Base-by-base conservation (phyloP, 306 rosid genomes). In the Cicer yamashitae region DNA sequence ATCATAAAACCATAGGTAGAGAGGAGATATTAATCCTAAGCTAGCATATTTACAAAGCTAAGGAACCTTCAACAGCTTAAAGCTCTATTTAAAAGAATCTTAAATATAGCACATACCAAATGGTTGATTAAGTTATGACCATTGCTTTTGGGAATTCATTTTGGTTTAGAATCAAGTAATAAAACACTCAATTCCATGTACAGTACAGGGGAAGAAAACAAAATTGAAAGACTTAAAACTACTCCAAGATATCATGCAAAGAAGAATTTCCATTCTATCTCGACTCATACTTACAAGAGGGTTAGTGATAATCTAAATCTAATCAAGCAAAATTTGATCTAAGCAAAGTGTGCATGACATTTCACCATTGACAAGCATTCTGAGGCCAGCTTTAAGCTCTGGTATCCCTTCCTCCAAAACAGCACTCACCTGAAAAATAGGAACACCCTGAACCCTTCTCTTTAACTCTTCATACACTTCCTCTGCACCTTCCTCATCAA, bases 401-500 rank as follows among this genome's bases (percentile, higher is more conserved):
- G 82, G 58, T 54, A 92, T 80, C 77, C 99, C 97, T 79, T 94
- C 97, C 74, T 74, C 96, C 89, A 91, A 86, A 81, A 91, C 83
- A 54, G 98, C 98, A 73, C 96, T 91, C 1, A 92, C 94, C 2
- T 89, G 96, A 87, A 83, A 92, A 7, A 94, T 84, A 45, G 89
- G 89, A 76, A 88, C 93, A 56, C 87, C 89, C 11, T 84, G 78
- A 48, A 90, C 90, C 85, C 96, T 81, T 20, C 82, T 87, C 89
- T 86, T 83, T 68, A 94, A 82, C 80, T 90, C 96, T 66, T 83
- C 81, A 39, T 77, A 92, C 56, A 90, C 93, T 72, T 66, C 75
- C 25, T 81, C 89, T 10, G 96, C 86, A 64, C 99, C 99, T 17
- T 90, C 89, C 86, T 92, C 97, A 7, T 94, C 99, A 66, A 88